Evolutionary conservation across 768 basidiomycete species (phyloP), one percentile per base, ranked within the genome.

Genomic region (Suillus alpinus): DNA sequence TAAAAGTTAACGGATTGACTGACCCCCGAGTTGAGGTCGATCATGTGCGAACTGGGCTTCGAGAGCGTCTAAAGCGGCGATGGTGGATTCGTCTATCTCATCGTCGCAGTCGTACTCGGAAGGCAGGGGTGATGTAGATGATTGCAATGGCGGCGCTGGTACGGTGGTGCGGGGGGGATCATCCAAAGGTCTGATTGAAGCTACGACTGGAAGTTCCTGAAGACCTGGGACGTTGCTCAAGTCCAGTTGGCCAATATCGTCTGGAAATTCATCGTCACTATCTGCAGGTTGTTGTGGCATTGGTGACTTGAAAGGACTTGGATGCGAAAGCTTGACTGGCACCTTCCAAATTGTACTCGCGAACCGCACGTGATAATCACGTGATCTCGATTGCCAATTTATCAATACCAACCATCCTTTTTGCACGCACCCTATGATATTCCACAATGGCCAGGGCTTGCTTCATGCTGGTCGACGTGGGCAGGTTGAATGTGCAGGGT

Each of bases 181-280:
- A 51, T 60, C 44, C 52, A 57, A 50, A 60, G 46, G 18, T 32
- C 12, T 10, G 43, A 41, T 49, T 26, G 12, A 39, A 49, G 32
- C 20, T 14, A 57, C n/a, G 6, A 55, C 62, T 26, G 62, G 64
- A 29, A 40, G 47, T n/a, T 40, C 44, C 58, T 72, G 68, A 32
- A 77, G 70, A 56, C 57, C 73, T 9, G 78, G 71, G 23, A 77
- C 59, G 12, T 60, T 76, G 31, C 83, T 76, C 61, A 80, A 82
- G 63, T 80, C 77, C 23, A 85, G 49, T 16, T 78, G 79, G 4
- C 78, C 78, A 60, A 86, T 83, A 26, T 81, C 80, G 66, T 87
- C 86, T 0, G 79, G 80, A 59, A 82, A 89, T 58, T 85, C 81
- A 66, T 87, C 83, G n/a, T 75, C 75, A 1, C 65, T 67, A 36